Conservation (phyloP, 805 yeast genomes). For the Candida nonsorbophila region DNA sequence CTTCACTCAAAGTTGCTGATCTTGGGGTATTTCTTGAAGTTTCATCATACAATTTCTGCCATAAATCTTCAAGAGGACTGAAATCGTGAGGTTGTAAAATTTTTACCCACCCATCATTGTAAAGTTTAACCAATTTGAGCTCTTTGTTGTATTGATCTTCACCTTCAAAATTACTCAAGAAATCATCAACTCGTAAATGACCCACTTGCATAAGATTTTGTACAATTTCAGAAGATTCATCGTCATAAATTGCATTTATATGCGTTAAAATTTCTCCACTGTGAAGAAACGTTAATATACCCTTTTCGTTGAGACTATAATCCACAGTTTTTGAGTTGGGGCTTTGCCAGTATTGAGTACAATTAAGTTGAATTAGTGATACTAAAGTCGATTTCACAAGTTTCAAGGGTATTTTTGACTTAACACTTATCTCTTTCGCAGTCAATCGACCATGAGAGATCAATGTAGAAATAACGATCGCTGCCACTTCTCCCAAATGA, state of each 20-base stretch:
- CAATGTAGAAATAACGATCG: slow-evolving; percentile 53
- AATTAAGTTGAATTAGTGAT: slow-evolving; percentile 71
- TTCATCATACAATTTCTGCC: slow-evolving; percentile 32
- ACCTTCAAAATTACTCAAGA: slow-evolving; percentile 18
- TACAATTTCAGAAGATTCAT: slow-evolving; percentile 50
- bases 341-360: slow-evolving; percentile 64
- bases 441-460: slow-evolving; percentile 65
- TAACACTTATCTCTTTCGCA: slow-evolving; percentile 46
- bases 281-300: slow-evolving; percentile 60
- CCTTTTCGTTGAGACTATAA: slow-evolving; percentile 61
- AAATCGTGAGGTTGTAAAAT: slow-evolving; percentile 25
- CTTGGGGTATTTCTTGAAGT: slow-evolving; percentile 31
- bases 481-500: slow-evolving; percentile 70
- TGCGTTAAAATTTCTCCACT: slow-evolving; percentile 68
- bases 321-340: slow-evolving; percentile 33
- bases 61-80: slow-evolving; percentile 32
- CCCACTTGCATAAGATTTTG: slow-evolving; percentile 72
- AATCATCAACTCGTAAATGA: slow-evolving; percentile 52
- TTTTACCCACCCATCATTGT: slow-evolving; percentile 32
- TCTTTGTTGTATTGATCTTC: slow-evolving; percentile 10
- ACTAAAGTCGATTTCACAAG: slow-evolving; percentile 64
- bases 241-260: slow-evolving; percentile 42
- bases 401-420: slow-evolving; percentile 42
- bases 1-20: slow-evolving; percentile 30
- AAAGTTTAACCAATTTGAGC: slow-evolving; percentile 16